Evolutionary conservation across 2,329 filamentous ascomycete species (phyloP), one percentile per base, ranked within the genome.

Genomic region (Elsinoe arachidis): DNA sequence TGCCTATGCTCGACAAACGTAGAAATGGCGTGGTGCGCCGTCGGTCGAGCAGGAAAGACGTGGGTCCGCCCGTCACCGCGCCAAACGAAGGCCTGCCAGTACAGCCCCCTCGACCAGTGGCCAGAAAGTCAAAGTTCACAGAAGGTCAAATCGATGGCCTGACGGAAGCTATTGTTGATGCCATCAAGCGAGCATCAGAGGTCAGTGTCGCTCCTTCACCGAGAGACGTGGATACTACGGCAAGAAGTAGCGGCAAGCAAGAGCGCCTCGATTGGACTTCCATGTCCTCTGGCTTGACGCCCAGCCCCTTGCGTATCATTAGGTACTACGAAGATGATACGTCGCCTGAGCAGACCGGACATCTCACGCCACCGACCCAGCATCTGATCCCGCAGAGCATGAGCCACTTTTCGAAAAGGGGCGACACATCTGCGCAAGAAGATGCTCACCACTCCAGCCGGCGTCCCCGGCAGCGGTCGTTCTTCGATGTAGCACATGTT

Each of bases 81-180:
- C 26, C 26, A 5, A 2, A 4, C 26, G 9, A 2, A 2, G 26
- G 9, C 26, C 9, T 30, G 26, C 26, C 5, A 7, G 26, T 30
- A 30, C 26, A 30, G 26, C 7, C 26, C 7, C 26, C 26, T 30
- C 26, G 7, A 30, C 5, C 26, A 7, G 15, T 21, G 5, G 34
- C n/a, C 12, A 53, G 49, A 7, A 53, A 53, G 19, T 35, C 26
- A 33, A 37, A 35, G 19, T 53, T 53, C 34, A 53, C 49, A 37
- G 49, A 53, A 35, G 49, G 49, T 5, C 49, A 53, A 19, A 39
- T 53, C 12, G 49, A 53, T 30, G 49, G 49, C 12, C 17, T 53
- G 33, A 35, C 34, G 1, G 49, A 53, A n/a, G 49, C 19, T 5
- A 53, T 53, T 21, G 49, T 53, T 15, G 49, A 53, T n/a, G 49